Evolutionary conservation across 495 filamentous ascomycete species (phyloP).

Genomic region (Lepraria neglecta): DNA sequence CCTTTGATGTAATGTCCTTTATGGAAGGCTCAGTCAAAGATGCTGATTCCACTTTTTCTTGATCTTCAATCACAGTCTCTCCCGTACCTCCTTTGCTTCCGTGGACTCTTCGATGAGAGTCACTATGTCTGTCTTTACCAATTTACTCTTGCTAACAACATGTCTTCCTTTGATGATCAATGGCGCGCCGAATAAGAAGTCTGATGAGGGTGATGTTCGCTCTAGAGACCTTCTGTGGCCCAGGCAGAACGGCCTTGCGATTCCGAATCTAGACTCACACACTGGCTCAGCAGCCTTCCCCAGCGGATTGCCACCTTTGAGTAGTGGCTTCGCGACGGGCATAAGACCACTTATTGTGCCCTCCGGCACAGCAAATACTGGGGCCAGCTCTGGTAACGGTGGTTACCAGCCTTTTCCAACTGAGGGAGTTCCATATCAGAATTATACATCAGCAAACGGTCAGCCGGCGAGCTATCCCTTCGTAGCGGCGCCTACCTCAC

Average conservation of each 20-base stretch:
- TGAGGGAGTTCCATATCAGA: slow-evolving; percentile 21
- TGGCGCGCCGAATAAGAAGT: slow-evolving; percentile 9
- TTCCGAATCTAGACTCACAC: neutral
- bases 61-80: slow-evolving; percentile 11
- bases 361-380: slow-evolving; percentile 15
- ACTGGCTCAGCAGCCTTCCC: neutral
- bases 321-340: neutral
- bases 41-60: neutral
- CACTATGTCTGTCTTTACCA: slow-evolving; percentile 25
- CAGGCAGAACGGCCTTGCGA: neutral
- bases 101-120: slow-evolving; percentile 16
- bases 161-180: slow-evolving; percentile 5
- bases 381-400: neutral
- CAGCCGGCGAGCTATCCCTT: neutral
- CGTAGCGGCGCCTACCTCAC: neutral
- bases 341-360: neutral
- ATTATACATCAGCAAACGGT: slow-evolving; percentile 12
- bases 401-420: slow-evolving; percentile 14
- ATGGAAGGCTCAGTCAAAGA: neutral
- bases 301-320: neutral
- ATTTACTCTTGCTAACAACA: slow-evolving; percentile 1
- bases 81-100: slow-evolving; percentile 11
- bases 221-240: neutral
- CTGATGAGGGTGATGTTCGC: neutral
- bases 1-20: neutral